A percentile compares a stretch with the other conserved stretches of the same genome.
Evolutionary conservation across 2,329 filamentous ascomycete genomes (phyloP).

Genomic region (Xylariaceae sp.): DNA sequence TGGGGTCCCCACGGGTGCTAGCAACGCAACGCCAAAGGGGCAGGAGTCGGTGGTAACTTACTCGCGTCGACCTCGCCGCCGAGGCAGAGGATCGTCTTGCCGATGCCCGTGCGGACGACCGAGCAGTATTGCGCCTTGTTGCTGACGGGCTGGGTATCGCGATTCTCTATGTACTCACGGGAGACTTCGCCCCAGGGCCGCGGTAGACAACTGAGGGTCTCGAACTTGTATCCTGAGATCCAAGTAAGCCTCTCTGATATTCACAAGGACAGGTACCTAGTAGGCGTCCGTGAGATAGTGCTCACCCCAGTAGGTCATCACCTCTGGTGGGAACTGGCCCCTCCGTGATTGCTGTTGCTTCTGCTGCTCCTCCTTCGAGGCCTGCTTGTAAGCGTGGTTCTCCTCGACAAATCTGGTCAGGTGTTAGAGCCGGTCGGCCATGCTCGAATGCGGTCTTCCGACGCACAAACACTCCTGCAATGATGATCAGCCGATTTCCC

Average conservation of each 20-base stretch:
- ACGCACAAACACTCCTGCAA: slow-evolving; percentile 47
- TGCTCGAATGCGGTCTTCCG: too few relatives aligned
- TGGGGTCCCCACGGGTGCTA: too few relatives aligned
- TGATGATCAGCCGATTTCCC: slow-evolving; percentile 10
- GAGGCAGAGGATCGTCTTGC: slow-evolving; percentile 64
- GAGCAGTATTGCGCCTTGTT: slow-evolving; percentile 96
- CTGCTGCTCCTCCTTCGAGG: slow-evolving; percentile 52
- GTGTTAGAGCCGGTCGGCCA: too few relatives aligned
- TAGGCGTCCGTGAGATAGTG: background rate
- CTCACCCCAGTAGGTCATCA: slow-evolving; percentile 89
- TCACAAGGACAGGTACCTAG: too few relatives aligned
- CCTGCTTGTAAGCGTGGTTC: slow-evolving; percentile 65
- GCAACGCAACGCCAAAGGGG: too few relatives aligned
- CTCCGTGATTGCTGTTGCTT: slow-evolving; percentile 39
- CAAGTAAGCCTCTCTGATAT: slow-evolving; percentile 1
- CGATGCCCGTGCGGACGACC: slow-evolving; percentile 81
- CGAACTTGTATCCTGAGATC: slow-evolving; percentile 86
- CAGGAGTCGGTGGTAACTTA: too few relatives aligned
- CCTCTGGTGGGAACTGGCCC: slow-evolving; percentile 53
- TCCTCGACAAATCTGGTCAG: slow-evolving; percentile 84
- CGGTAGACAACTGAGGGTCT: slow-evolving; percentile 72
- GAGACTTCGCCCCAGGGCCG: slow-evolving; percentile 64
- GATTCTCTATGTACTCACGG: slow-evolving; percentile 69
- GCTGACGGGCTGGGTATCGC: slow-evolving; percentile 65
- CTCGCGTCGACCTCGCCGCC: slow-evolving; percentile 91